Evolutionary conservation across 805 yeast genomes (phyloP).

Genomic region (Metschnikowia orientalis): DNA sequence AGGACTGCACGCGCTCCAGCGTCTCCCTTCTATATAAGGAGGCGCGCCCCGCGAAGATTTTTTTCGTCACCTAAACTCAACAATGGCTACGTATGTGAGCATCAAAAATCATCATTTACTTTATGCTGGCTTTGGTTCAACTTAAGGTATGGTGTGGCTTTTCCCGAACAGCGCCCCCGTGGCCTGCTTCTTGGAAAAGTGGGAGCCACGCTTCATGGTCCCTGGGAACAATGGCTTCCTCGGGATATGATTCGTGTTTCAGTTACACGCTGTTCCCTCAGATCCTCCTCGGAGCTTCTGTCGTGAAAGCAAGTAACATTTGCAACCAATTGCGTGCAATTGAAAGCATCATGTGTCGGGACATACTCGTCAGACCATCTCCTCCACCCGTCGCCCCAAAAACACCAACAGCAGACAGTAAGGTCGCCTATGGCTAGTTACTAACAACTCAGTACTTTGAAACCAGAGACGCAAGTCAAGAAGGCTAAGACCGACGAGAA

Average conservation of each 20-base stretch:
- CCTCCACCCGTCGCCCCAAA: too few species aligned
- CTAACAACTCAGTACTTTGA: constrained; percentile 45
- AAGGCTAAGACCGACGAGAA: constrained; percentile 75
- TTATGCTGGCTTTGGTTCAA: constrained; percentile 11
- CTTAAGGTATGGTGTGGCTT: constrained; percentile 19
- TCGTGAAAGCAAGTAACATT: constrained; percentile 14
- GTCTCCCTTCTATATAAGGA: too few species aligned
- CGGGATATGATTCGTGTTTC: constrained; percentile 16
- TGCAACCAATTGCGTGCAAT: too few species aligned
- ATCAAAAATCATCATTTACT: constrained; percentile 17
- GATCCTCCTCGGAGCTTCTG: constrained; percentile 3
- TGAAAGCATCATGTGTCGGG: too few species aligned
- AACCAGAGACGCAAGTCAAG: constrained; percentile 86
- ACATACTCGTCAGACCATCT: too few species aligned
- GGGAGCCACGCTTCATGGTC: constrained; percentile 6
- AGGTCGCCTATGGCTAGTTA: too few species aligned
- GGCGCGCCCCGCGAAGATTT: not conserved
- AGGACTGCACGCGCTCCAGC: not conserved
- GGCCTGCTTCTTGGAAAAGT: constrained; percentile 3
- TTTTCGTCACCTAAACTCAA: constrained; percentile 11
- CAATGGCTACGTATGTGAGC: constrained; percentile 35
- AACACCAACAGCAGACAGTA: too few species aligned
- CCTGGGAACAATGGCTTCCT: constrained; percentile 1
- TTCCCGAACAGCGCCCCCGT: not conserved
- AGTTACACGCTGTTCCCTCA: constrained; percentile 19